Conservation (phyloP, 108 stramenopile species). For the Cyclostephanos invisitatus region DNA sequence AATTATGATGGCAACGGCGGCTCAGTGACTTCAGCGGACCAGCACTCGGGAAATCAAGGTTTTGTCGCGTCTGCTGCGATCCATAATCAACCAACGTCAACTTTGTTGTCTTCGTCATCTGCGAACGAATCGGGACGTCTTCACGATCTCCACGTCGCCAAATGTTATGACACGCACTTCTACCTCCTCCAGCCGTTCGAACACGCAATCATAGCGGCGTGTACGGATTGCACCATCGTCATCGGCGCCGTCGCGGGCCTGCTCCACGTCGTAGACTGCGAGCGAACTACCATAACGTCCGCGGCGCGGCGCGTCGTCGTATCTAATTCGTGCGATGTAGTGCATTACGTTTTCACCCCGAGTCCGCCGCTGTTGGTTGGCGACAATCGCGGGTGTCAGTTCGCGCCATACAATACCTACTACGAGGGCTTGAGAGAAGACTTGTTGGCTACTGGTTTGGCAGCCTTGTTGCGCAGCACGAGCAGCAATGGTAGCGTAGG, state of each 20-base stretch:
- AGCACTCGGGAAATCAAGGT: slow-evolving; percentile 54
- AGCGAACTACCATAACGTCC: slow-evolving; percentile 76
- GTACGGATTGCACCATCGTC: slow-evolving; percentile 93
- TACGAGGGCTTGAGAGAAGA: slow-evolving; percentile 88
- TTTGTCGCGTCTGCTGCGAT: slow-evolving; percentile 51
- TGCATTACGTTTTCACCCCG: slow-evolving; percentile 74
- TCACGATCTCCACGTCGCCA: slow-evolving; percentile 81
- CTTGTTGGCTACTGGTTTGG: slow-evolving; percentile 82
- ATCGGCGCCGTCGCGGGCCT: slow-evolving; percentile 93
- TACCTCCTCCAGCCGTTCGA: slow-evolving; percentile 91
- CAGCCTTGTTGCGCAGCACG: slow-evolving; percentile 55
- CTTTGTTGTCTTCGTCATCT: not conserved
- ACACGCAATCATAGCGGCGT: slow-evolving; percentile 84
- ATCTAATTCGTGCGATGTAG: slow-evolving; percentile 77
- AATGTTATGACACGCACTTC: slow-evolving; percentile 89
- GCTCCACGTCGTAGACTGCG: slow-evolving; percentile 85
- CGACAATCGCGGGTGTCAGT: slow-evolving; percentile 86
- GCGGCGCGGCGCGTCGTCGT: slow-evolving; percentile 75
- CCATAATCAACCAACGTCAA: not conserved
- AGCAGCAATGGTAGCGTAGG: slow-evolving; percentile 1
- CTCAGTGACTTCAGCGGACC: slow-evolving; percentile 25
- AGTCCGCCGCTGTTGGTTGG: slow-evolving; percentile 86
- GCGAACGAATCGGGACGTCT: slow-evolving; percentile 53
- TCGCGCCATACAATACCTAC: slow-evolving; percentile 90
- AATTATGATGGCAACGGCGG: slow-evolving; percentile 21